phyloP scores from a whole-genome alignment of 176 grass and related monocot species.

The Neostapfia colusana region DNA sequence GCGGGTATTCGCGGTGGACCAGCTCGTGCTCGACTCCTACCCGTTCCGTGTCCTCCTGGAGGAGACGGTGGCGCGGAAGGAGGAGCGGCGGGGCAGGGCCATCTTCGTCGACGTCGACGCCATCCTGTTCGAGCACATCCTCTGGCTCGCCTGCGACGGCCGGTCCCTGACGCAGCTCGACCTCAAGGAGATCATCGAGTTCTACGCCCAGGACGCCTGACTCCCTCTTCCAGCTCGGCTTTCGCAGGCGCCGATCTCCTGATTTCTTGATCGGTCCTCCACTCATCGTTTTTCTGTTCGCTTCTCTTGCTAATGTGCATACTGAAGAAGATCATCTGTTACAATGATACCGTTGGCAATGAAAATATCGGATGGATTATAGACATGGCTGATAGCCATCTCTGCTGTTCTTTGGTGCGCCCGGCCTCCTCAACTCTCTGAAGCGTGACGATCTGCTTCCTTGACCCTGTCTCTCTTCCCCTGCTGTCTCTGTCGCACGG shows the following conservation, averaged over 20 bases:
- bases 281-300: background rate
- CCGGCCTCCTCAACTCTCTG: background rate
- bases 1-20: conserved; percentile 79
- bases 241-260: background rate
- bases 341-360: background rate
- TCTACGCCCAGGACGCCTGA: conserved; percentile 91
- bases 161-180: conserved; percentile 62
- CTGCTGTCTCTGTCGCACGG: background rate
- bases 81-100: conserved; percentile 29
- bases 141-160: conserved; percentile 75
- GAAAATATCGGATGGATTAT: background rate
- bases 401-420: background rate
- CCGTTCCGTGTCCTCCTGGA: conserved; percentile 84
- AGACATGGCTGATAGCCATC: background rate
- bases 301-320: conserved; percentile 36
- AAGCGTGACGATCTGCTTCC: background rate
- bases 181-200: conserved; percentile 96
- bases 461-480: background rate
- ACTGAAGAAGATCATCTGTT: conserved; percentile 11
- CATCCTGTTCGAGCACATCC: conserved; percentile 93
- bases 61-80: conserved; percentile 61
- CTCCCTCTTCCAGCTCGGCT: background rate
- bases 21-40: conserved; percentile 79
- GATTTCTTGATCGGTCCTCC: background rate
- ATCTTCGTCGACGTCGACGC: conserved; percentile 83